Evolutionary conservation across 441 rosid species (phyloP), one percentile per base, ranked within the genome.

Genomic region (Raphanus hybrid): DNA sequence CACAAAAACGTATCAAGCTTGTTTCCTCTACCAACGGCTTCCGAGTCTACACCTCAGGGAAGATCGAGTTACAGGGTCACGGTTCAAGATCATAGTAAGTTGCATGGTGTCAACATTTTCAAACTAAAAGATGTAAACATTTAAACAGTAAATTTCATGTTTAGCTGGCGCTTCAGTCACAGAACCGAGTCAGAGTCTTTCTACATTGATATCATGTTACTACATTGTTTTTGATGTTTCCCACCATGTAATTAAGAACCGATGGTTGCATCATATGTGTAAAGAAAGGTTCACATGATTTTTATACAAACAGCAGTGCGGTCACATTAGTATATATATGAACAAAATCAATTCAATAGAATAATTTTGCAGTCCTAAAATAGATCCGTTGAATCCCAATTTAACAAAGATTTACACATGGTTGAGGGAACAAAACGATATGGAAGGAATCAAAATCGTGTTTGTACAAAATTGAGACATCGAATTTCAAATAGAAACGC

Each of bases 101-200:
- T 67, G 12, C 27, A 8, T 16, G 27, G 60, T 55, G 73, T 69
- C 61, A 57, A 32, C 14, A 78, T 64, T 8, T 55, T 8, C n/a
- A n/a, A n/a, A n/a, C n/a, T n/a, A n/a, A n/a, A n/a, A n/a, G n/a
- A n/a, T n/a, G n/a, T n/a, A 63, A 69, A 67, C 66, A 64, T 50
- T 59, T 6, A 52, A 52, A 14, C 20, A 52, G 57, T 52, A 52
- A 4, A 52, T 14, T 15, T 52, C 4, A 89, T 86, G 73, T 75
- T 74, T 75, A 23, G 93, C 85, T 89, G 96, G 96, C 95, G 90
- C 96, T 80, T 73, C 84, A 84, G 95, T 90, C 97, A 90, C 93
- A 84, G 78, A 75, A 79, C 71, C 65, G 32, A 73, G 81, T 69
- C 71, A 54, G 84, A 83, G 88, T 81, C 84, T 55, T 67, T 41